A percentile compares a stretch with the other conserved stretches of the same genome.
phyloP scores from a whole-genome alignment of 1,139 yeast genomes.

The Saccharomyces hybrid region DNA sequence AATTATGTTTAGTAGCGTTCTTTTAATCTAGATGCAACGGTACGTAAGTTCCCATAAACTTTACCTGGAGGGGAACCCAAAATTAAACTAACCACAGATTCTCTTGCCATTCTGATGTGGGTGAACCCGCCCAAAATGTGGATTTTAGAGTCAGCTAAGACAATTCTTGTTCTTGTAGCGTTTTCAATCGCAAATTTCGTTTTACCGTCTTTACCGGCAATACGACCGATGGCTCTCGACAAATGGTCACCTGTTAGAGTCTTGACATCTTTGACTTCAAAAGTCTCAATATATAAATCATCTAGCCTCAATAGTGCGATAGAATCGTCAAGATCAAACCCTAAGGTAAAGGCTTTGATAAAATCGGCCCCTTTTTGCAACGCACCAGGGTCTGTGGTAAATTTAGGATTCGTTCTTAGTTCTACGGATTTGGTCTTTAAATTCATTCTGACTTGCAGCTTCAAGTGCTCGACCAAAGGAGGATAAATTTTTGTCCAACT shows the following conservation, averaged over 20 bases:
- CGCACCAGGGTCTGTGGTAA: constrained; percentile 87
- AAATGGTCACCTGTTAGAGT: constrained; percentile 93
- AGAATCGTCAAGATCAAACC: constrained; percentile 95
- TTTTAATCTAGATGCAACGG: constrained; percentile 94
- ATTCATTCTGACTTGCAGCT: constrained; percentile 94
- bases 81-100: constrained; percentile 87
- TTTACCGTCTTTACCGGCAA: constrained; percentile 98
- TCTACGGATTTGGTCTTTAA: constrained; percentile 78
- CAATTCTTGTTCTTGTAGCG: constrained; percentile 96
- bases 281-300: constrained; percentile 92
- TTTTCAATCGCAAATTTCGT: constrained; percentile 97
- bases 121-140: constrained; percentile 96
- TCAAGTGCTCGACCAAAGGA: constrained; percentile 89
- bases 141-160: constrained; percentile 90
- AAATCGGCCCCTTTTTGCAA: constrained; percentile 97
- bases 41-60: constrained; percentile 93
- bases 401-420: constrained; percentile 66
- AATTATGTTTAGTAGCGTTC: constrained; percentile 62
- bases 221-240: constrained; percentile 97
- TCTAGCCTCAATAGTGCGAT: constrained; percentile 89
- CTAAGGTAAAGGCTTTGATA: constrained; percentile 86
- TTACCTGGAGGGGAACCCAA: constrained; percentile 98
- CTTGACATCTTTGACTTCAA: constrained; percentile 94
- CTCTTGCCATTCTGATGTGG: constrained; percentile 95
- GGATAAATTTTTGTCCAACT: constrained; percentile 93